Evolutionary conservation across 352 stramenopile species (phyloP).

Genomic region (Phytopythium vexans): DNA sequence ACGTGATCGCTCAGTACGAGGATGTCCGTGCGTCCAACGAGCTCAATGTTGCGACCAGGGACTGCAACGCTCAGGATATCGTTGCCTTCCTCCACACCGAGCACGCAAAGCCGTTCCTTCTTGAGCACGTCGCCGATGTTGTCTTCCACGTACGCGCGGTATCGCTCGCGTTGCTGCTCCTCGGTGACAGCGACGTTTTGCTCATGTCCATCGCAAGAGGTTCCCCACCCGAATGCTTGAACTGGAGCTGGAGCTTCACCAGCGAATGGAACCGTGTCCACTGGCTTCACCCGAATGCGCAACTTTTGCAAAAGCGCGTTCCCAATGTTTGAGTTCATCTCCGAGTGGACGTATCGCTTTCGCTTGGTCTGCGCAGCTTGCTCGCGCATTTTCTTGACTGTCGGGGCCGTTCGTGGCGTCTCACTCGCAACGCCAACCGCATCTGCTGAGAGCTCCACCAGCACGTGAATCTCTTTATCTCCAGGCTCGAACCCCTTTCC

Average conservation of each 20-base stretch:
- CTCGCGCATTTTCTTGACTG: conserved; percentile 7
- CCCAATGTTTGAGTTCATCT: no score
- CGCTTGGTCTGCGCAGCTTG: conserved; percentile 14
- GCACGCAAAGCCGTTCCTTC: conserved; percentile 33
- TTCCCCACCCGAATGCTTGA: neutral
- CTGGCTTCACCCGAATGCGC: no score
- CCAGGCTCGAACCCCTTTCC: conserved; percentile 1
- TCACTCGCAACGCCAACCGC: neutral
- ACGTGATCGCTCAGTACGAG: conserved; percentile 34
- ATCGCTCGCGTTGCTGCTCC: conserved; percentile 15
- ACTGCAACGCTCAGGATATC: conserved; percentile 29
- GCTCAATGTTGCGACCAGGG: conserved; percentile 17
- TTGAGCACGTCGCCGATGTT: conserved; percentile 31
- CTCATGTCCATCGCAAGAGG: neutral
- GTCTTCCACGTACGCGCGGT: conserved; percentile 30
- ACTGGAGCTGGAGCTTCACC: neutral
- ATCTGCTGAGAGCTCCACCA: conserved; percentile 3
- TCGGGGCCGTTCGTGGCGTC: no score
- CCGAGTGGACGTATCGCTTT: no score
- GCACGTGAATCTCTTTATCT: neutral
- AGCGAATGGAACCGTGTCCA: no score
- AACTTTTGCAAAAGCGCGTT: no score
- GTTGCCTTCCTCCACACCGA: conserved; percentile 21
- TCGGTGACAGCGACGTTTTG: no score
- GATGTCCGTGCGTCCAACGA: conserved; percentile 35